Evolutionary conservation across 2,329 filamentous ascomycete genomes (phyloP).

Genomic region (Aschersonia sp.): DNA sequence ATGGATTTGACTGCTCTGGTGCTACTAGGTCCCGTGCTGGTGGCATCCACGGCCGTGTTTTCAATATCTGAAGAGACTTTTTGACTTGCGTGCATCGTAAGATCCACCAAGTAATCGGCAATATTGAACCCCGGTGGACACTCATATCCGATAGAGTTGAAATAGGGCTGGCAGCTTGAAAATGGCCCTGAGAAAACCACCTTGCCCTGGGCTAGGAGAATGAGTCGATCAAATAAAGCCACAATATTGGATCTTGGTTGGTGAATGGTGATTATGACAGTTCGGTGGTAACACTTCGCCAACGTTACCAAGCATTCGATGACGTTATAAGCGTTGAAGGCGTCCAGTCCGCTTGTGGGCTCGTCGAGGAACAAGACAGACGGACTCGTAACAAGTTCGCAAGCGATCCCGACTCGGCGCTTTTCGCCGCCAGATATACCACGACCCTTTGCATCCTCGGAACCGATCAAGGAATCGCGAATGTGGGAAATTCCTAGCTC

Average conservation of each 20-base stretch:
- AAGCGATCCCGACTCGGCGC: constrained; percentile 88
- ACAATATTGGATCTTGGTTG: constrained; percentile 98
- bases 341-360: constrained; percentile 88
- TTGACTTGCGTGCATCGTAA: constrained; percentile 86
- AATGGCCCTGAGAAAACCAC: constrained; percentile 93
- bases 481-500: constrained; percentile 93
- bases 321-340: constrained; percentile 96
- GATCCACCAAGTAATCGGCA: constrained; percentile 90
- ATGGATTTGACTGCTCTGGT: constrained; percentile 82
- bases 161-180: constrained; percentile 76
- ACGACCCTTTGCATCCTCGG: constrained; percentile 83
- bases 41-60: constrained; percentile 35
- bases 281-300: constrained; percentile 92
- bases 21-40: constrained; percentile 69
- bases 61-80: constrained; percentile 42
- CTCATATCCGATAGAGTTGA: constrained; percentile 79
- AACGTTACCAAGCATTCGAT: constrained; percentile 89
- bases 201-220: constrained; percentile 77
- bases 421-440: constrained; percentile 97
- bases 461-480: constrained; percentile 87
- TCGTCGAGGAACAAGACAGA: constrained; percentile 96
- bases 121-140: constrained; percentile 98
- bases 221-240: constrained; percentile 85
- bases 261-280: constrained; percentile 96
- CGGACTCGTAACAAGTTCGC: constrained; percentile 91